Evolutionary conservation across 2,329 filamentous ascomycete genomes (phyloP), one percentile per base, ranked within the genome.

Genomic region (Trichoderma aggressivum): DNA sequence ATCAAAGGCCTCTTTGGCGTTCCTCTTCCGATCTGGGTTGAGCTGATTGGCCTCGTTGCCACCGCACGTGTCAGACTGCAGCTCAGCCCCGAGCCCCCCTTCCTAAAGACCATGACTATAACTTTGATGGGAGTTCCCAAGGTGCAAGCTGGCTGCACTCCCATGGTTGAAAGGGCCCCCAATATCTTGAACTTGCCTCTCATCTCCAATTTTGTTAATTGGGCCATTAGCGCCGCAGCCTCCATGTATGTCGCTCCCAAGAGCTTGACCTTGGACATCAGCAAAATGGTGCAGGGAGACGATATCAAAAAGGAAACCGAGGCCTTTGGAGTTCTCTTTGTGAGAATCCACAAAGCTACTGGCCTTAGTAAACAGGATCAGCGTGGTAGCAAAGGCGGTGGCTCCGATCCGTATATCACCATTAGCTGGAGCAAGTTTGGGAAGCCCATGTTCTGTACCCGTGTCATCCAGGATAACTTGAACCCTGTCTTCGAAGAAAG

Each of bases 191-290:
- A 98, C 75, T 84, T 98, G 11, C 95, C 95, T 0, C 81, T 98
- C 47, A 98, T 98, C 76, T 97, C 93, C 16, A 97, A 97, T 77
- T 98, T 99, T 78, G 95, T 98, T 81, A 97, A 98, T 81, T 97
- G 94, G 83, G 94, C 95, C 6, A 97, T 98, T 76, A 90, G 90
- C 47, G 90, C 96, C 0, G 94, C 94, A 0, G 92, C 92, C 3
- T 92, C 90, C 78, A 92, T 97, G 88, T 98, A 98, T 74, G 94
- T 98, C 30, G 95, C 95, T 2, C 95, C 95, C 10, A 98, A 98
- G 82, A 96, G 91, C 12, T 91, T 98, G 91, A 94, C 93, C 0
- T 87, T 98, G 60, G 95, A 99, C 76, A 87, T 98, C 79, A 90
- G 92, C 76, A 94, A 94, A 79, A 92, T 98, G 84, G 87, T 98